Conservation (phyloP, 352 stramenopile genomes). For the Pythium volutum region DNA sequence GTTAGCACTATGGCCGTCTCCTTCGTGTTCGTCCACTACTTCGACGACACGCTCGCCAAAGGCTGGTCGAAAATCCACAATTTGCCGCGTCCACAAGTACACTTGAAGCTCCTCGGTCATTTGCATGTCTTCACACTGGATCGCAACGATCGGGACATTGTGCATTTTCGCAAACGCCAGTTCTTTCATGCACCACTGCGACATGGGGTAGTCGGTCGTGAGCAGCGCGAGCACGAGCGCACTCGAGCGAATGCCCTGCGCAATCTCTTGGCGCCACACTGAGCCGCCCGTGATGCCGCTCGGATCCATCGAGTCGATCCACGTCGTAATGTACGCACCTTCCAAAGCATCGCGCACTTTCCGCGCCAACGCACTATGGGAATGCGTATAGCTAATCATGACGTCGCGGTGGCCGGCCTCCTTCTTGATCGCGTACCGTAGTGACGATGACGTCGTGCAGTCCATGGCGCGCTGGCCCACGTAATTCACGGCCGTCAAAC, state of each 20-base stretch:
- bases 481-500: conserved; percentile 57
- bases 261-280: conserved; percentile 82
- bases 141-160: conserved; percentile 80
- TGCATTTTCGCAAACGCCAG: conserved; percentile 84
- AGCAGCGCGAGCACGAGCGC: conserved; percentile 72
- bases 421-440: conserved; percentile 86
- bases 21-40: conserved; percentile 6
- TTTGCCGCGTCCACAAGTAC: conserved; percentile 84
- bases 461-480: conserved; percentile 71
- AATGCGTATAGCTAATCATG: conserved; percentile 88
- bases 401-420: conserved; percentile 77
- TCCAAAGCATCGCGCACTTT: conserved; percentile 72
- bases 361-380: conserved; percentile 58
- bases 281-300: conserved; percentile 77
- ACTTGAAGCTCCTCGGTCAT: conserved; percentile 83
- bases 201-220: conserved; percentile 71
- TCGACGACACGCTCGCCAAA: conserved; percentile 26
- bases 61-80: conserved; percentile 70
- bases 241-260: conserved; percentile 67
- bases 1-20: conserved; percentile 10
- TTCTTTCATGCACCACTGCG: conserved; percentile 87
- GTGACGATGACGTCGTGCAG: conserved; percentile 54
- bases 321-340: conserved; percentile 71
- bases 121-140: conserved; percentile 79
- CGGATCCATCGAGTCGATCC: conserved; percentile 84